phyloP scores from a whole-genome alignment of 805 yeast genomes.

The Kodamaea neixiangensis region DNA sequence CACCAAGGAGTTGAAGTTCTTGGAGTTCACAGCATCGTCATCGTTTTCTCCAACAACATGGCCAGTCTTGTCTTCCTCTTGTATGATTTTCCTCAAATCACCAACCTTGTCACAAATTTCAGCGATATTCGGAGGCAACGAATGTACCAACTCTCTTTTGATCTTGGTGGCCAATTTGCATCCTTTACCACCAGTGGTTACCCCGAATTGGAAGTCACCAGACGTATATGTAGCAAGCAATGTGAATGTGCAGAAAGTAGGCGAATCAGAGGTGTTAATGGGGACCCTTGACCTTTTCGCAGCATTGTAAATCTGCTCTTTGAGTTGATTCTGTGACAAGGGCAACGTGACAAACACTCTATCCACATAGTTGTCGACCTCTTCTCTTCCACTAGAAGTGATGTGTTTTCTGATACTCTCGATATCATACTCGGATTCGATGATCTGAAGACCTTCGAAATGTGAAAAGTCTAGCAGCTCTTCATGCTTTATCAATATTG shows the following conservation, averaged over 20 bases:
- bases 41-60: constrained; percentile 55
- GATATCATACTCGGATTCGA: constrained; percentile 17
- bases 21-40: constrained; percentile 68
- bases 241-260: constrained; percentile 73
- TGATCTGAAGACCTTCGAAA: not conserved
- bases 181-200: constrained; percentile 86
- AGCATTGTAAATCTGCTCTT: constrained; percentile 43
- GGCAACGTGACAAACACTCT: constrained; percentile 66
- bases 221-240: constrained; percentile 68
- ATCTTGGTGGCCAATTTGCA: constrained; percentile 82
- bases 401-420: constrained; percentile 39
- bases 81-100: constrained; percentile 55
- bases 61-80: constrained; percentile 49
- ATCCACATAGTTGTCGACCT: constrained; percentile 69
- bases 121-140: constrained; percentile 71
- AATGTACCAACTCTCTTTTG: constrained; percentile 66
- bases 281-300: constrained; percentile 76
- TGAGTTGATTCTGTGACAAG: constrained; percentile 26
- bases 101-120: constrained; percentile 72
- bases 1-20: constrained; percentile 60
- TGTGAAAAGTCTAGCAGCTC: constrained; percentile 1
- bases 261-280: constrained; percentile 73
- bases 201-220: constrained; percentile 78
- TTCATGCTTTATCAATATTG: constrained; percentile 47
- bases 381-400: constrained; percentile 56